Percentiles rank a stretch among this genome's conserved stretches.
phyloP scores from a whole-genome alignment of 345 rosid genomes.

The Arabidopsis suecica region DNA sequence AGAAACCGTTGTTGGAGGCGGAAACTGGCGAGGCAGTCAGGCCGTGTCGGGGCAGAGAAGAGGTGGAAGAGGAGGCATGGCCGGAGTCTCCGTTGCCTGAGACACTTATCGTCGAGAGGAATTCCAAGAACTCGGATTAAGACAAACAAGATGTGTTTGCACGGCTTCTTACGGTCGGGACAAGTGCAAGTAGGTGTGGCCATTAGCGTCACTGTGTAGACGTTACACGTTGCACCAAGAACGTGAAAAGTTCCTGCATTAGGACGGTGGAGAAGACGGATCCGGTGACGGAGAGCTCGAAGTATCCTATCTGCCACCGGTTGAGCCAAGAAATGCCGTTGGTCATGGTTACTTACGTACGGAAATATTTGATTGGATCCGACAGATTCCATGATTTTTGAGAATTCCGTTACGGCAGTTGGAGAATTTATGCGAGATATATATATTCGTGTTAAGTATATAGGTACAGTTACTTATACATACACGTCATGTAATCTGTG shows the following conservation, averaged over 20 bases:
- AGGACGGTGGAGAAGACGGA: slow-evolving; percentile 70
- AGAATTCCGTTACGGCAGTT: slow-evolving; percentile 16
- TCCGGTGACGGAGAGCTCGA: slow-evolving; percentile 73
- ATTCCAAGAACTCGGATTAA: slow-evolving; percentile 73
- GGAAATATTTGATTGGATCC: slow-evolving; percentile 51
- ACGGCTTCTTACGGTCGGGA: slow-evolving; percentile 83
- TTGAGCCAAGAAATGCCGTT: slow-evolving; percentile 46
- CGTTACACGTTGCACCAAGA: slow-evolving; percentile 86
- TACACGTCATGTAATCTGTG: slow-evolving; percentile 35
- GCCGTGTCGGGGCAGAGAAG: slow-evolving; percentile 51
- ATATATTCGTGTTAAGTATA: slow-evolving; percentile 4
- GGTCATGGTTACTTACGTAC: slow-evolving; percentile 20
- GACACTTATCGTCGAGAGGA: slow-evolving; percentile 65
- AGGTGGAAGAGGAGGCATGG: slow-evolving; percentile 66
- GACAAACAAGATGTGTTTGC: slow-evolving; percentile 87
- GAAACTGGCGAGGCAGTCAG: slow-evolving; percentile 59
- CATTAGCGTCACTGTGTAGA: slow-evolving; percentile 70
- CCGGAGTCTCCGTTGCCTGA: slow-evolving; percentile 63
- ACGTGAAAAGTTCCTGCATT: slow-evolving; percentile 61
- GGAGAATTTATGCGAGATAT: slow-evolving; percentile 11
- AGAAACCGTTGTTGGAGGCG: slow-evolving; percentile 67
- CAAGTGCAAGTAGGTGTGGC: slow-evolving; percentile 75
- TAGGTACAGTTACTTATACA: slow-evolving; percentile 21
- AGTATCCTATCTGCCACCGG: slow-evolving; percentile 63
- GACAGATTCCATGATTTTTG: slow-evolving; percentile 53